Evolutionary conservation across 805 yeast species (phyloP).

Genomic region (Ascoidea tarda): DNA sequence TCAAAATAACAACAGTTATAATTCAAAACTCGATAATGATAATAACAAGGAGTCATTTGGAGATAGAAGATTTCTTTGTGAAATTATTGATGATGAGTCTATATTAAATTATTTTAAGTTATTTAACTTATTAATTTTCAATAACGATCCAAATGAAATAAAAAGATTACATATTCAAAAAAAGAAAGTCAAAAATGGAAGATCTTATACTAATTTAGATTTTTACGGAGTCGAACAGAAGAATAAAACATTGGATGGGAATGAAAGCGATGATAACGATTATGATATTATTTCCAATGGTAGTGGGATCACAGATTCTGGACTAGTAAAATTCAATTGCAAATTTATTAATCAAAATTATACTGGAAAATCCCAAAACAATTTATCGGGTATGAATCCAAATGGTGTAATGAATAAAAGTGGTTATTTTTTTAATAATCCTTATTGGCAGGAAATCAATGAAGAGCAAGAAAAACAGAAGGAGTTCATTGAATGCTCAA

Average conservation of each 20-base stretch:
- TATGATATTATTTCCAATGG: slow-evolving; percentile 14
- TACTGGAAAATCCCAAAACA: slow-evolving; percentile 1
- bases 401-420: slow-evolving; percentile 20
- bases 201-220: not conserved
- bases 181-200: not conserved
- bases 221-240: not conserved
- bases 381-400: slow-evolving; percentile 9
- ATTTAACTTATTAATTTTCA: slow-evolving; percentile 57
- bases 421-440: slow-evolving; percentile 22
- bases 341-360: slow-evolving; percentile 8
- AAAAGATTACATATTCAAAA: slow-evolving; percentile 3
- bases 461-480: slow-evolving; percentile 10
- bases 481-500: slow-evolving; percentile 44
- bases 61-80: slow-evolving; percentile 54
- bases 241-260: slow-evolving; percentile 2
- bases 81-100: slow-evolving; percentile 69
- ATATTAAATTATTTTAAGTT: slow-evolving; percentile 59
- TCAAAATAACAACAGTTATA: slow-evolving; percentile 33
- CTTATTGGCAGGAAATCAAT: slow-evolving; percentile 16
- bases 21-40: slow-evolving; percentile 19
- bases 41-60: slow-evolving; percentile 15
- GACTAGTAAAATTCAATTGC: slow-evolving; percentile 9
- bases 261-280: slow-evolving; percentile 8
- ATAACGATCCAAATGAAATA: slow-evolving; percentile 18
- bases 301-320: slow-evolving; percentile 4